phyloP scores from a whole-genome alignment of 768 basidiomycete genomes.

The Ramaria rubella region DNA sequence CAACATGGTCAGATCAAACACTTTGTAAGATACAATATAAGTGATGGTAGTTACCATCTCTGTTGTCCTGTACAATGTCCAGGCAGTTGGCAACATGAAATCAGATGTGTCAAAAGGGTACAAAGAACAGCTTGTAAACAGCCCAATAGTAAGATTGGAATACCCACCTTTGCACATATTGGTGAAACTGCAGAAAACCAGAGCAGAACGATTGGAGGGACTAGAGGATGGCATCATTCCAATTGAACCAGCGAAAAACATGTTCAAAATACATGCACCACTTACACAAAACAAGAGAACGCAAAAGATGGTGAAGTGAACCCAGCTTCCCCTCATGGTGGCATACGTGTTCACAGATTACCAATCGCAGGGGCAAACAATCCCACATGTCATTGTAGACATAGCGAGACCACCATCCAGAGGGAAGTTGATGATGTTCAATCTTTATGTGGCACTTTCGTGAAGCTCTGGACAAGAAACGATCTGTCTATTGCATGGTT shows the following conservation, averaged over 20 bases:
- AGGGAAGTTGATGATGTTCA: conserved; percentile 29
- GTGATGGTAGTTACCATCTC: no score
- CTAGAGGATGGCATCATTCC: conserved; percentile 28
- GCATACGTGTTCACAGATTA: conserved; percentile 41
- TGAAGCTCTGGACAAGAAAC: conserved; percentile 23
- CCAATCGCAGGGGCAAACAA: conserved; percentile 37
- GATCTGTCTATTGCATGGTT: conserved; percentile 25
- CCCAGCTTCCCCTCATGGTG: conserved; percentile 29
- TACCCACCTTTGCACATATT: conserved; percentile 27
- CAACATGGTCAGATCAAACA: no score
- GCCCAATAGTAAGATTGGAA: conserved; percentile 19
- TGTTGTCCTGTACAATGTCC: conserved; percentile 26
- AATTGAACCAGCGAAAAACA: conserved; percentile 19
- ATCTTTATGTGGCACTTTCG: conserved; percentile 37
- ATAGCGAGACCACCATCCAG: conserved; percentile 29
- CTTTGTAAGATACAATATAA: no score
- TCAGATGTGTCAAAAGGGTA: conserved; percentile 28
- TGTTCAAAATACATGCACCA: conserved; percentile 16
- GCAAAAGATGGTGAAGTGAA: conserved; percentile 14
- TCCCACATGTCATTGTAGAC: conserved; percentile 32
- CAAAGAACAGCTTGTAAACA: conserved; percentile 17
- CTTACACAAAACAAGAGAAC: conserved; percentile 1
- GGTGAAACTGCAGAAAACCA: conserved; percentile 26
- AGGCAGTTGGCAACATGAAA: conserved; percentile 29
- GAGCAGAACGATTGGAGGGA: conserved; percentile 20